phyloP scores from a whole-genome alignment of 306 rosid species.

The Fragaria vesca region DNA sequence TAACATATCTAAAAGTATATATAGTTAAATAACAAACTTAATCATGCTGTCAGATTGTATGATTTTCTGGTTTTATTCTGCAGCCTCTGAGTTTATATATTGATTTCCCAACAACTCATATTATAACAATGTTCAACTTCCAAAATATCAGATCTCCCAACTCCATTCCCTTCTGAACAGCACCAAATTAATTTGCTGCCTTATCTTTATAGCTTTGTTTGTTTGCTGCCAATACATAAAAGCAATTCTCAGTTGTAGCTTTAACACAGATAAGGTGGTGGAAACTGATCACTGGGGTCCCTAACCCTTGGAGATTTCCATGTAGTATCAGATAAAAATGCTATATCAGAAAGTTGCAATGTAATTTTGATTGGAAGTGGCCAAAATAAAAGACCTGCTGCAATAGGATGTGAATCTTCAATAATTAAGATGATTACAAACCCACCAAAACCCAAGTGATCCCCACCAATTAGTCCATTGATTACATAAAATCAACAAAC shows the following conservation, averaged over 20 bases:
- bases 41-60: neutral
- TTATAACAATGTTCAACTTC: neutral
- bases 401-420: conserved; percentile 19
- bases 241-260: conserved; percentile 7
- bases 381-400: conserved; percentile 9
- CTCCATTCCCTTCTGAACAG: neutral
- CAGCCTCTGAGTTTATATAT: neutral
- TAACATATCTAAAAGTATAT: neutral
- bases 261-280: neutral
- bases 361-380: conserved; percentile 7
- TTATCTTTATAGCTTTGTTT: neutral
- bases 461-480: conserved; percentile 16
- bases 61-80: neutral
- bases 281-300: neutral
- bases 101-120: conserved; percentile 3
- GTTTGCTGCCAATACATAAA: neutral
- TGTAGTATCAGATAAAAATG: neutral
- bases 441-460: conserved; percentile 24
- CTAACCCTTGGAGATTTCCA: conserved; percentile 6
- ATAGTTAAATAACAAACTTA: neutral
- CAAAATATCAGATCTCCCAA: neutral
- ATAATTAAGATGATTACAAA: conserved; percentile 11
- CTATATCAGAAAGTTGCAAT: conserved; percentile 1
- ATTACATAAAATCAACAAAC: conserved; percentile 9
- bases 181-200: neutral